Evolutionary conservation across 2,329 filamentous ascomycete genomes (phyloP).

Genomic region (Arthrobotrys musiformis): DNA sequence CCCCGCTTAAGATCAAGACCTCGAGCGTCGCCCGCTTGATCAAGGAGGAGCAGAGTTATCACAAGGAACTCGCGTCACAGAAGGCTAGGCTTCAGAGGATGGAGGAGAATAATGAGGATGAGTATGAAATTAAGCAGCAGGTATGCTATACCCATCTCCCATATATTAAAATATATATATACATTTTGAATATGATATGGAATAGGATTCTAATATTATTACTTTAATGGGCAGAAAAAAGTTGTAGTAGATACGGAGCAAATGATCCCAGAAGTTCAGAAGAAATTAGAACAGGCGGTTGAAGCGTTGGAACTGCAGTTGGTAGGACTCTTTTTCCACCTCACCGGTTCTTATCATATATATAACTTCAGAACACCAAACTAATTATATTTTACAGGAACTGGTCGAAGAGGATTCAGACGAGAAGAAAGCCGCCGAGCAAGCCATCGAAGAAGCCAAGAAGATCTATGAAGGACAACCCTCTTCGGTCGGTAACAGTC

Average conservation of each 20-base stretch:
- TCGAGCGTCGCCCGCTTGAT: constrained; percentile 82
- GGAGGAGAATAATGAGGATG: constrained; percentile 68
- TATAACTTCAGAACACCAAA: neutral
- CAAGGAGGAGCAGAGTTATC: constrained; percentile 91
- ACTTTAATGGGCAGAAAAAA: no score
- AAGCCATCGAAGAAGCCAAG: constrained; percentile 33
- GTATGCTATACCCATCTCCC: constrained; percentile 72
- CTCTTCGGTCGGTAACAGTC: constrained; percentile 5
- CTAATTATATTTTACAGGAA: constrained; percentile 20
- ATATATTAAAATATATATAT: no score
- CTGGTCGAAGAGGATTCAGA: constrained; percentile 31
- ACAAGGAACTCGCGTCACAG: constrained; percentile 83
- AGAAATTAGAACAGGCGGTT: constrained; percentile 77
- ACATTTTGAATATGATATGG: no score
- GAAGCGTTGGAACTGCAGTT: constrained; percentile 80
- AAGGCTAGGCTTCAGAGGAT: constrained; percentile 76
- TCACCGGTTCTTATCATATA: neutral
- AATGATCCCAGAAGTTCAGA: constrained; percentile 77
- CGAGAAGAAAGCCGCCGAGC: constrained; percentile 22
- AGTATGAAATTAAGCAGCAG: constrained; percentile 87
- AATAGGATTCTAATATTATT: no score
- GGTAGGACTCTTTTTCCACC: constrained; percentile 70
- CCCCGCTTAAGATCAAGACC: constrained; percentile 80
- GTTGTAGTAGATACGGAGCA: constrained; percentile 88
- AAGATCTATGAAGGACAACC: constrained; percentile 34